Evolutionary conservation across 306 rosid genomes (phyloP), one percentile per base, ranked within the genome.

Genomic region (Dryas octopetala): DNA sequence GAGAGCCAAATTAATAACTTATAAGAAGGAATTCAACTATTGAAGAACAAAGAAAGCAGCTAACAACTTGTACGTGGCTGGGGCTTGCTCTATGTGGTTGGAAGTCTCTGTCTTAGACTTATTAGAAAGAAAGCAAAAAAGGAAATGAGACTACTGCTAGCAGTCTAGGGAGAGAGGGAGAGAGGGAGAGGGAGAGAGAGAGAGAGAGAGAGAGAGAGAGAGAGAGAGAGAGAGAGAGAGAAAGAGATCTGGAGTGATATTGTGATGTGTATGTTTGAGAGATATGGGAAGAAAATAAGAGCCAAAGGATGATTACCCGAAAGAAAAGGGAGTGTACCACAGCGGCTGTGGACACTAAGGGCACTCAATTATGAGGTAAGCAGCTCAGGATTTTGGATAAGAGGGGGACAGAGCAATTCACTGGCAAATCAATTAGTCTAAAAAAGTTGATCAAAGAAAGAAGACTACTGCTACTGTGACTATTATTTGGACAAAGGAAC

Each of bases 201-300:
- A 80, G 73, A 78, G 80, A 80, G 81, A 82, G 58, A 62, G 63
- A 74, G 73, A 76, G 61, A 55, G 66, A 67, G 71, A 62, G 23
- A 43, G 67, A 61, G 62, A 67, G 70, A 43, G 66, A 82, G 79
- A 76, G 86, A 79, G 78, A 63, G 79, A 83, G 77, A 80, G 73
- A 75, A 78, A 66, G 75, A 70, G 82, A 80, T 55, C 57, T 41
- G 82, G 81, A 82, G 28, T 55, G 45, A 28, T 32, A 82, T 46
- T 86, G 93, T 89, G 95, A 93, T 88, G 91, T 88, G 89, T 93
- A 82, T 86, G 76, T 65, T 78, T 60, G 85, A 75, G 93, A 89
- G 91, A 93, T 88, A 80, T 84, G 88, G 50, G 71, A 78, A 69
- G 98, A 88, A 91, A 93, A 88, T 86, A 83, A 88, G 88, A 74